Percentiles rank a stretch among this genome's conserved stretches.
Evolutionary conservation across 192 early-diverging fungal genomes (phyloP).

Genomic region (Dissophora globulifera): DNA sequence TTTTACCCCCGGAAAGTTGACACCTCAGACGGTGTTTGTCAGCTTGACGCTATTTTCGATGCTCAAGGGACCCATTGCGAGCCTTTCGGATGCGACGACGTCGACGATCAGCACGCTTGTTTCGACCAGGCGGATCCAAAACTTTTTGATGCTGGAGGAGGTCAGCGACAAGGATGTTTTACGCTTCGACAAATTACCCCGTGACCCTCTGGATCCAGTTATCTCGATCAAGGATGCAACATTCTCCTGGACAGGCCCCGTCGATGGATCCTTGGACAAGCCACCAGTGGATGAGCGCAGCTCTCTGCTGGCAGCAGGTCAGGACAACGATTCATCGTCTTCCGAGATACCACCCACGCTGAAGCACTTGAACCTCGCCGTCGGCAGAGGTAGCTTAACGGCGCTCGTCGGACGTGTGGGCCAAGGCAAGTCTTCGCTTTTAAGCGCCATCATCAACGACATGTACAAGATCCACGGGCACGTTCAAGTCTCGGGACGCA

Average conservation of each 20-base stretch:
- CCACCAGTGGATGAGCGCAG: background rate
- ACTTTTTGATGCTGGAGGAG: conserved; percentile 52
- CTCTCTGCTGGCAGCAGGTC: conserved; percentile 6
- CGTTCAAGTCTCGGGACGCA: conserved; percentile 69
- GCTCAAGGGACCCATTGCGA: conserved; percentile 63
- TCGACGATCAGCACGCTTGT: conserved; percentile 64
- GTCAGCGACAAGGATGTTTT: conserved; percentile 21
- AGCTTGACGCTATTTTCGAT: conserved; percentile 71
- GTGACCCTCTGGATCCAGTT: conserved; percentile 13
- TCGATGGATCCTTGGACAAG: background rate
- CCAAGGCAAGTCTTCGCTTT: conserved; percentile 67
- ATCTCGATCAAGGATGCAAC: conserved; percentile 20
- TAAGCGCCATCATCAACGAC: conserved; percentile 78
- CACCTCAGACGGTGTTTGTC: conserved; percentile 67
- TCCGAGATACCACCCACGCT: conserved; percentile 17
- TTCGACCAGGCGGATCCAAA: conserved; percentile 63
- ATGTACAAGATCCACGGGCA: conserved; percentile 76
- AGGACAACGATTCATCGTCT: background rate
- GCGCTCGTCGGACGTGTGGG: conserved; percentile 62
- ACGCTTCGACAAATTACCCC: conserved; percentile 11
- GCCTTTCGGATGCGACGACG: conserved; percentile 70
- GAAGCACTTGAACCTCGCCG: conserved; percentile 23
- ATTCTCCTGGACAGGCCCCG: conserved; percentile 12
- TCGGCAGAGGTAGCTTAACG: conserved; percentile 66
- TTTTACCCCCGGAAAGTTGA: conserved; percentile 40